Evolutionary conservation across 2,329 filamentous ascomycete genomes (phyloP), one percentile per base, ranked within the genome.

Genomic region (Aspergillus ochraceoroseus): DNA sequence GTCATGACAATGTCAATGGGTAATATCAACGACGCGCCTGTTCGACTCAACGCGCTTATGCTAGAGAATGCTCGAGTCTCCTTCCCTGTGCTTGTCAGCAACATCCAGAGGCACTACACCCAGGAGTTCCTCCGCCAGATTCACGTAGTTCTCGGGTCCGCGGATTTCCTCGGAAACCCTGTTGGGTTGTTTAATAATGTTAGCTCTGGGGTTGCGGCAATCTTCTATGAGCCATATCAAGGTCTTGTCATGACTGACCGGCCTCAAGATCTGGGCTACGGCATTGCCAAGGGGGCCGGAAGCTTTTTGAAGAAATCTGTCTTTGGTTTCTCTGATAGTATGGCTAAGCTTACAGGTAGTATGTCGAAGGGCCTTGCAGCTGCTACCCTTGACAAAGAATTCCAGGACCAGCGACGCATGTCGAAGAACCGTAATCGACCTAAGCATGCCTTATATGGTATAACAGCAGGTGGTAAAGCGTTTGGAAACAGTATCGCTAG

Each of bases 191-290:
- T 98, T 80, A 96, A 94, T 71, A 98, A 90, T 61, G 85, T 98
- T 65, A 94, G 87, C 55, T 98, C 92, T 31, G 92, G 94, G 54
- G 87, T 98, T 38, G 89, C 87, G 13, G 92, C 95, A 62, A 95
- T 98, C 61, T 98, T 98, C 71, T 98, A 98, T 72, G 94, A 98
- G 63, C 92, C 92, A 25, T 98, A 98, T 68, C 92, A 98, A 70
- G 87, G 94, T 14, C 79, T 98, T 33, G 94, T 98, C 63, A 87
- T 94, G 75, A 94, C 89, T 0, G 92, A 98, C 63, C 80, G 86
- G 52, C 94, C 92, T 2, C 90, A 96, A 64, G 90, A 98, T 51
- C 82, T 98, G 40, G 94, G 92, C 13, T 74, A 94, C 27, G 92
- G 92, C 12, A 94, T 98, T 48, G 94, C 92, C 23, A 95, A 95